phyloP scores from a whole-genome alignment of 2,329 filamentous ascomycete species.

The Seiridium cupressi region DNA sequence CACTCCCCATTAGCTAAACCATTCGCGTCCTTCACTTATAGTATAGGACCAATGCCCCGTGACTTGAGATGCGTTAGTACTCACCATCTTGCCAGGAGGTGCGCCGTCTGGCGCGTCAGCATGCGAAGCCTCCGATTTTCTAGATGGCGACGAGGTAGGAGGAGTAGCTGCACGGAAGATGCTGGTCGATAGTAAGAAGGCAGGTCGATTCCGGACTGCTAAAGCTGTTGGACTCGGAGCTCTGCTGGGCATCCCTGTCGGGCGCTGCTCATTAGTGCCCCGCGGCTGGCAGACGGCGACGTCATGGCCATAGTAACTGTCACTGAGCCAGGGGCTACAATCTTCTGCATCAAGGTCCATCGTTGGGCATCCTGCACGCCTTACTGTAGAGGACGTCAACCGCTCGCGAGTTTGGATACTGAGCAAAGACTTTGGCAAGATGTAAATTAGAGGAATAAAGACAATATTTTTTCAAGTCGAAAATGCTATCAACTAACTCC shows the following conservation, averaged over 20 bases:
- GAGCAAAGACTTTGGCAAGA: too few species aligned
- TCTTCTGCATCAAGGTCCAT: not conserved
- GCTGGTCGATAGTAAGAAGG: not conserved
- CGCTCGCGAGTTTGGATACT: too few species aligned
- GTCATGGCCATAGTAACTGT: not conserved
- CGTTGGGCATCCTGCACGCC: too few species aligned
- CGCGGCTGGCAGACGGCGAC: not conserved
- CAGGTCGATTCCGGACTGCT: not conserved
- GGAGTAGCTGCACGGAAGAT: not conserved
- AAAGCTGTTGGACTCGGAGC: not conserved
- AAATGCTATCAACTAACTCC: conserved; percentile 7
- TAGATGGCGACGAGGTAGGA: not conserved
- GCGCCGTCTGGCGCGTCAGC: conserved; percentile 4
- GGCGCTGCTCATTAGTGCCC: not conserved
- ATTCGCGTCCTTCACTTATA: not conserved
- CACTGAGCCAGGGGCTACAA: not conserved
- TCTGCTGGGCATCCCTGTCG: conserved; percentile 1
- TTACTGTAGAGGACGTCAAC: too few species aligned
- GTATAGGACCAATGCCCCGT: not conserved
- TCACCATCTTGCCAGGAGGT: conserved; percentile 1
- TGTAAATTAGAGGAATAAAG: too few species aligned
- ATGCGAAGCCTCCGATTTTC: not conserved
- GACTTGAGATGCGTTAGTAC: not conserved
- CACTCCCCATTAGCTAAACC: not conserved
- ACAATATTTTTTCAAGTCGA: not conserved